Evolutionary conservation across 164 flowering plant genomes (phyloP).

Genomic region (Nymphaea thermarum): DNA sequence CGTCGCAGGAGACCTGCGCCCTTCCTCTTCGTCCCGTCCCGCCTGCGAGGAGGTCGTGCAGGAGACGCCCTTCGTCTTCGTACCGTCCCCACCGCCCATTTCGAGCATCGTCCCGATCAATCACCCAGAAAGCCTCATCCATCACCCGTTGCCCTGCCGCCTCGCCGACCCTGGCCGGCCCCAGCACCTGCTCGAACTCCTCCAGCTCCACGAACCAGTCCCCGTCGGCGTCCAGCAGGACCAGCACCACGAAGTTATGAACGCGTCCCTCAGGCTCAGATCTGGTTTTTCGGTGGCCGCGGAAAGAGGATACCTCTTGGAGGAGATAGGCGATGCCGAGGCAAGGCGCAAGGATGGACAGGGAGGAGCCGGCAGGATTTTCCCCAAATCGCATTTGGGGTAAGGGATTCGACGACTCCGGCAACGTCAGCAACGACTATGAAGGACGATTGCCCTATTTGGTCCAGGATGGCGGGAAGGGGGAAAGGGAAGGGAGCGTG

Average conservation of each 20-base stretch:
- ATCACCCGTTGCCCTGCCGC: conserved; percentile 14
- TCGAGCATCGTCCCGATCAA: conserved; percentile 88
- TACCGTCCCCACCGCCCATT: conserved; percentile 57
- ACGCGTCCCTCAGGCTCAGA: conserved; percentile 49
- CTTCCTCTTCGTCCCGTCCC: too few species aligned
- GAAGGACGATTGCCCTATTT: too few species aligned
- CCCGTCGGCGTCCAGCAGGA: conserved; percentile 64
- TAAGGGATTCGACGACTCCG: too few species aligned
- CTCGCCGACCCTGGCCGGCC: not conserved
- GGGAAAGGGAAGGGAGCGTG: too few species aligned
- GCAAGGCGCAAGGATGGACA: too few species aligned
- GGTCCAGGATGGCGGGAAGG: too few species aligned
- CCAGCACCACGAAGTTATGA: too few species aligned
- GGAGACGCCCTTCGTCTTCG: conserved; percentile 34
- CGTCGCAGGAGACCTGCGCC: too few species aligned
- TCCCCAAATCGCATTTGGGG: too few species aligned
- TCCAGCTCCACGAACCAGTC: conserved; percentile 84
- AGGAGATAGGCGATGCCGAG: too few species aligned
- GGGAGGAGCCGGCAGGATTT: too few species aligned
- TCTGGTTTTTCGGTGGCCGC: conserved; percentile 10
- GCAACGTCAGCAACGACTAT: too few species aligned
- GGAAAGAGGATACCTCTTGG: conserved; percentile 19
- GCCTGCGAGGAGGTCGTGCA: conserved; percentile 44
- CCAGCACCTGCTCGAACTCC: conserved; percentile 60
- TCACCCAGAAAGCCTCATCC: conserved; percentile 48